Base-by-base conservation (phyloP, 768 basidiomycete genomes). In the Baorangia bicolor region DNA sequence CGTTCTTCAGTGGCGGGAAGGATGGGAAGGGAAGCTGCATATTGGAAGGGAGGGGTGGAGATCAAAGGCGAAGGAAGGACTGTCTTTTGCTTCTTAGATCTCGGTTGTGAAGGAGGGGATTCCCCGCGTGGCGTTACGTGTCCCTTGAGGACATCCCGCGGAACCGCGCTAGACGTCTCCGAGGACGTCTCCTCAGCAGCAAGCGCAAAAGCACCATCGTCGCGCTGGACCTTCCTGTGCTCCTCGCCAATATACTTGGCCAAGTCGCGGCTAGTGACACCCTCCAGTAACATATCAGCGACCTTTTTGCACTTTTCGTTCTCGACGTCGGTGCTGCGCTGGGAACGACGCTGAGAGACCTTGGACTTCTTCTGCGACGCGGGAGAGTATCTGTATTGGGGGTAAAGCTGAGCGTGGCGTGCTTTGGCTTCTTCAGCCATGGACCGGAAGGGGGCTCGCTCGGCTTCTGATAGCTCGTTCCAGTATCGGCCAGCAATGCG, bases 401-500 rank as follows among this genome's bases (percentile, higher is more conserved):
- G 86, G 58, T 87, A 77, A 40, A 73, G 70, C 60, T 67, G 58
- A 28, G 76, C 77, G 59, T 88, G 86, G 46, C 74, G 70, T 5
- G 60, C 62, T 54, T 82, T 77, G 27, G 72, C 81, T 49, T 77
- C 65, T 16, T 74, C 76, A 3, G 87, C 87, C 63, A 73, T 63
- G 16, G 63, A 65, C 35, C 74, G 67, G 77, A 80, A 88, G 20
- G 68, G 72, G 6, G 66, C 71, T 49, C 78, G 81, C 62, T 83
- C 78, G 23, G 73, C 76, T 1, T 69, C 66, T 11, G 73, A 62
- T 31, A 90, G 71, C 50, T 79, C 67, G 45, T 81, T 81, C 92
- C 92, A 94, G 59, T 79, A 77, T 33, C 81, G 68, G 5, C 86
- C 90, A 2, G 85, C 87, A 49, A 90, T 79, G 52, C 83, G 79